phyloP scores from a whole-genome alignment of 345 rosid species.

The Viola odorata region DNA sequence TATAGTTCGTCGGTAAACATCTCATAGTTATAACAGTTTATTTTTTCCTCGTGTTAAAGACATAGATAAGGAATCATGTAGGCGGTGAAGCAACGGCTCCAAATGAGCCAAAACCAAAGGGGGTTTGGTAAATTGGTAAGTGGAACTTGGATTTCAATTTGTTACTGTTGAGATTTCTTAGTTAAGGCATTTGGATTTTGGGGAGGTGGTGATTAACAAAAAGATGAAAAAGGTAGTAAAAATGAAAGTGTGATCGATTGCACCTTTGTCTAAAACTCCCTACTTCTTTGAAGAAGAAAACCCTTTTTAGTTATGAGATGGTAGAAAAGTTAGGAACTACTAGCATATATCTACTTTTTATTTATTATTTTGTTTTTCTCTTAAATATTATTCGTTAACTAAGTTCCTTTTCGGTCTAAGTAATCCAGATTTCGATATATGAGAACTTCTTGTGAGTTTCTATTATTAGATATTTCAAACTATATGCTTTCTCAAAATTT shows the following conservation, averaged over 20 bases:
- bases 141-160: background rate
- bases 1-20: too few species aligned
- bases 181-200: constrained; percentile 6
- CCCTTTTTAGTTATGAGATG: too few species aligned
- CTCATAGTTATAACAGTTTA: too few species aligned
- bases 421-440: background rate
- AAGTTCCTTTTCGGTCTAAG: constrained; percentile 6
- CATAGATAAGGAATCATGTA: background rate
- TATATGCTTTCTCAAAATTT: too few species aligned
- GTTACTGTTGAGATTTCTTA: background rate
- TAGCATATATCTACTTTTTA: background rate
- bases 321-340: too few species aligned
- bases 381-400: background rate
- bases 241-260: background rate
- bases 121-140: constrained; percentile 15
- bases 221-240: background rate
- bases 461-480: too few species aligned
- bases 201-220: background rate
- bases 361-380: background rate
- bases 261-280: background rate
- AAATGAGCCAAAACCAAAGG: constrained; percentile 6
- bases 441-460: too few species aligned
- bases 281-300: background rate
- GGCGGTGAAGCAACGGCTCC: constrained; percentile 13
- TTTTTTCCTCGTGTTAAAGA: background rate